phyloP scores from a whole-genome alignment of 805 yeast species.

The Lipomyces lipofer region DNA sequence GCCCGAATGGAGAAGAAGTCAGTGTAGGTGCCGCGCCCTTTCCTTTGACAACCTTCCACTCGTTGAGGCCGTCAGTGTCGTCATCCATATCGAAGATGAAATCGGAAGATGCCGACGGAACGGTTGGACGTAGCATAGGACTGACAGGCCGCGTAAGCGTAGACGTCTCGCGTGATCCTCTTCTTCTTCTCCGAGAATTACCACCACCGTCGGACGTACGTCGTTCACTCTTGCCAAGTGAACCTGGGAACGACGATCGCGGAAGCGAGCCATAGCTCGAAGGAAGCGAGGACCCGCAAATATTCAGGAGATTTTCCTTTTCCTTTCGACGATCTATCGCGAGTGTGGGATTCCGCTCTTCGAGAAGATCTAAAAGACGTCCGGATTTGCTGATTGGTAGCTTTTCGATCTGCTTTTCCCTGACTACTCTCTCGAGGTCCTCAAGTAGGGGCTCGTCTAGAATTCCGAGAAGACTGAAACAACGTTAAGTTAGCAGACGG shows the following conservation, averaged over 20 bases:
- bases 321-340: conserved; percentile 17
- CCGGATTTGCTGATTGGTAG: conserved; percentile 29
- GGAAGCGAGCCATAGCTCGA: conserved; percentile 17
- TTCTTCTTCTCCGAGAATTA: conserved; percentile 7
- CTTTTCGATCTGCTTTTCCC: conserved; percentile 23
- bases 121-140: conserved; percentile 11
- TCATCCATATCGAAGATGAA: conserved; percentile 33
- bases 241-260: conserved; percentile 4
- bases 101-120: conserved; percentile 9
- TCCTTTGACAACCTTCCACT: conserved; percentile 20
- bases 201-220: conserved; percentile 3
- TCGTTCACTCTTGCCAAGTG: conserved; percentile 9
- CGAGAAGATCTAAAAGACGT: conserved; percentile 16
- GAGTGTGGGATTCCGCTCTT: conserved; percentile 27
- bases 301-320: conserved; percentile 6
- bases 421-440: conserved; percentile 24
- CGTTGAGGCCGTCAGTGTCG: conserved; percentile 7
- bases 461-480: conserved; percentile 4
- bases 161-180: conserved; percentile 14
- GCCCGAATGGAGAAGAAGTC: conserved; percentile 25
- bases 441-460: conserved; percentile 13
- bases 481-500: no score
- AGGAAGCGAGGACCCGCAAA: neutral
- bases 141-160: conserved; percentile 6
- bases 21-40: conserved; percentile 16